Evolutionary conservation across 2,329 filamentous ascomycete species (phyloP).

Genomic region (Colletotrichum neosansevieriae): DNA sequence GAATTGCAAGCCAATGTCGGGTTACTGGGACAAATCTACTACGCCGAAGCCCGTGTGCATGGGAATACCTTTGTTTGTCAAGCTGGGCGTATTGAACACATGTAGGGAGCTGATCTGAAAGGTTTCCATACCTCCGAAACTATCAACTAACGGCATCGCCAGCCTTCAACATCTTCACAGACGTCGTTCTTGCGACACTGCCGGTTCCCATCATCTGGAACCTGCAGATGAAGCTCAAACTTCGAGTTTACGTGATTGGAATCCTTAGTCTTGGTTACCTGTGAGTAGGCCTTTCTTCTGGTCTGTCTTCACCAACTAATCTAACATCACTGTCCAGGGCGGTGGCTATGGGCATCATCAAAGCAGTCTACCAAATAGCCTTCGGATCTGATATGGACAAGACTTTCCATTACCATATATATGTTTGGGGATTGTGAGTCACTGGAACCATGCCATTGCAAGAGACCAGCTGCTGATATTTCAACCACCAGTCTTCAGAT

Average conservation of each 20-base stretch:
- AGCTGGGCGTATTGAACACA: constrained; percentile 55
- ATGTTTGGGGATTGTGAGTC: constrained; percentile 51
- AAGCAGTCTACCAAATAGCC: constrained; percentile 52
- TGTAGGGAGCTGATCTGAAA: neutral
- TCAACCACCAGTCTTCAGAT: constrained; percentile 53
- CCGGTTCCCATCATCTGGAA: constrained; percentile 56
- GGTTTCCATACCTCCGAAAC: neutral
- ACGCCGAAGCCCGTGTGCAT: constrained; percentile 36
- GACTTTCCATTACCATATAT: constrained; percentile 48
- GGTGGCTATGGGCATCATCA: constrained; percentile 54
- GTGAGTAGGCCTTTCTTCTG: constrained; percentile 42
- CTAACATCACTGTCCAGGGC: constrained; percentile 44
- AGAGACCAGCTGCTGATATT: constrained; percentile 27
- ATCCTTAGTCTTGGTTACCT: constrained; percentile 58
- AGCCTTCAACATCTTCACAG: constrained; percentile 57
- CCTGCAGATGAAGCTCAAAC: constrained; percentile 52
- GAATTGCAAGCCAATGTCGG: constrained; percentile 43
- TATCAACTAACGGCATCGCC: neutral
- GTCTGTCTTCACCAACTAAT: neutral
- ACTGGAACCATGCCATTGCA: neutral
- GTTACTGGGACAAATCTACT: constrained; percentile 41
- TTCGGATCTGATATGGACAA: constrained; percentile 45
- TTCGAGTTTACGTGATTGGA: constrained; percentile 54
- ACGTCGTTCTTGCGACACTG: constrained; percentile 55
- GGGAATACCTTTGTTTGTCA: constrained; percentile 44